phyloP scores from a whole-genome alignment of 1,284 basidiomycete species.

The Trametes versicolor region DNA sequence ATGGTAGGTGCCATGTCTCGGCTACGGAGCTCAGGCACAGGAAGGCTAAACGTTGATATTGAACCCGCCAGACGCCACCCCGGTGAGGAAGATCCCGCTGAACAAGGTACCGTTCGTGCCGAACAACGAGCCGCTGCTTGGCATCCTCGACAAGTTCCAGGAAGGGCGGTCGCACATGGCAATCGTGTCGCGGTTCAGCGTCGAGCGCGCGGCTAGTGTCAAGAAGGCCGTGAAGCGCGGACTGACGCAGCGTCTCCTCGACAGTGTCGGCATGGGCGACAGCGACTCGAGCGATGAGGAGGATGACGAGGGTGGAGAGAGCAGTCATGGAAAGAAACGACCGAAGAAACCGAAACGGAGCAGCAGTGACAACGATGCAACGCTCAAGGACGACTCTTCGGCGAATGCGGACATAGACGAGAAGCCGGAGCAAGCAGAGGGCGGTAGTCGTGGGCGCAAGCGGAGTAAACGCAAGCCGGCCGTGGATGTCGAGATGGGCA shows the following conservation, averaged over 20 bases:
- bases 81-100: conserved; percentile 80
- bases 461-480: conserved; percentile 36
- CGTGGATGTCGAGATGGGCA: conserved; percentile 53
- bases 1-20: conserved; percentile 55
- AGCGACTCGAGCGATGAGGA: conserved; percentile 52
- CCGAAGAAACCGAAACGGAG: conserved; percentile 41
- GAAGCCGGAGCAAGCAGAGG: conserved; percentile 22
- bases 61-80: conserved; percentile 69
- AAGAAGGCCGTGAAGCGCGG: conserved; percentile 76
- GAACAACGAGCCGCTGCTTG: conserved; percentile 86
- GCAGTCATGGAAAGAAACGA: conserved; percentile 38
- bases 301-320: conserved; percentile 45
- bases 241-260: conserved; percentile 73
- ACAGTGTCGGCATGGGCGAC: conserved; percentile 74
- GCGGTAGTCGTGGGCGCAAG: conserved; percentile 34
- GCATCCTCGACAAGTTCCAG: conserved; percentile 91
- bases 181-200: conserved; percentile 74
- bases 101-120: conserved; percentile 90
- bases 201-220: conserved; percentile 64
- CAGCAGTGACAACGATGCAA: conserved; percentile 46
- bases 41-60: conserved; percentile 4
- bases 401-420: conserved; percentile 44
- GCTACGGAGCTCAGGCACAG: conserved; percentile 8
- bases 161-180: conserved; percentile 94
- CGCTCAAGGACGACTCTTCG: conserved; percentile 44